Conservation (phyloP, 345 rosid species). For the Aegle marmelos region DNA sequence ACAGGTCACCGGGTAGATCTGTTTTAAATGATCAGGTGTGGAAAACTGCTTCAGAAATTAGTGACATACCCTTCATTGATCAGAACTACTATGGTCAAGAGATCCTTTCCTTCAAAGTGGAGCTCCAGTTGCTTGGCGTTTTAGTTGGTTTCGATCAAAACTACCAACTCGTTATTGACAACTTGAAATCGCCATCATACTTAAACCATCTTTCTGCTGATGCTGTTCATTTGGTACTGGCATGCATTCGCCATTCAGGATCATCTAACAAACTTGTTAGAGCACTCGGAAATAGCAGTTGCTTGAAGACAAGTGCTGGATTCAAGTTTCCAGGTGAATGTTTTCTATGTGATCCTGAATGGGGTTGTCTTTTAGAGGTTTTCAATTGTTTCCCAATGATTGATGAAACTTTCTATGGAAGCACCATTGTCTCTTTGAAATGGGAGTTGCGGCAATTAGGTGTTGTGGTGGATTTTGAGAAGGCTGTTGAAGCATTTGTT, state of each 20-base stretch:
- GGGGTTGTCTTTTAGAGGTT: conserved; percentile 55
- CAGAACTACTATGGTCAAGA: conserved; percentile 36
- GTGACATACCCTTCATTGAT: conserved; percentile 57
- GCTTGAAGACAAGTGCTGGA: conserved; percentile 52
- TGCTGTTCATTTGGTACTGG: conserved; percentile 41
- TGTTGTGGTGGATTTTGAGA: conserved; percentile 41
- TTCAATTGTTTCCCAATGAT: conserved; percentile 45
- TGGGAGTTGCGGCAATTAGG: conserved; percentile 47
- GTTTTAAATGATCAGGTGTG: conserved; percentile 51
- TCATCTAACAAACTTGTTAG: conserved; percentile 18
- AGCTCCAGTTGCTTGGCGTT: conserved; percentile 64
- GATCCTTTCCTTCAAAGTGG: conserved; percentile 31
- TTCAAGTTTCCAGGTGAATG: conserved; percentile 48
- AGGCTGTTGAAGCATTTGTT: conserved; percentile 39
- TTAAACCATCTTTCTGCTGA: conserved; percentile 29
- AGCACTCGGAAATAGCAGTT: conserved; percentile 22
- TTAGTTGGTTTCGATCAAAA: conserved; percentile 25
- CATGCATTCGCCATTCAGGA: conserved; percentile 26
- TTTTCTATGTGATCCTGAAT: conserved; percentile 48
- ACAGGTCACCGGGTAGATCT: conserved; percentile 48
- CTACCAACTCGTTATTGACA: conserved; percentile 33
- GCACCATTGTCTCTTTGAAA: conserved; percentile 21
- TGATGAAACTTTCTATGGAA: conserved; percentile 39
- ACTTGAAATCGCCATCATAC: conserved; percentile 32
- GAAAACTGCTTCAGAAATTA: conserved; percentile 47